Percentiles rank a stretch among this genome's conserved stretches.
phyloP scores from a whole-genome alignment of 2,329 filamentous ascomycete species.

The Apiospora kogelbergensis region DNA sequence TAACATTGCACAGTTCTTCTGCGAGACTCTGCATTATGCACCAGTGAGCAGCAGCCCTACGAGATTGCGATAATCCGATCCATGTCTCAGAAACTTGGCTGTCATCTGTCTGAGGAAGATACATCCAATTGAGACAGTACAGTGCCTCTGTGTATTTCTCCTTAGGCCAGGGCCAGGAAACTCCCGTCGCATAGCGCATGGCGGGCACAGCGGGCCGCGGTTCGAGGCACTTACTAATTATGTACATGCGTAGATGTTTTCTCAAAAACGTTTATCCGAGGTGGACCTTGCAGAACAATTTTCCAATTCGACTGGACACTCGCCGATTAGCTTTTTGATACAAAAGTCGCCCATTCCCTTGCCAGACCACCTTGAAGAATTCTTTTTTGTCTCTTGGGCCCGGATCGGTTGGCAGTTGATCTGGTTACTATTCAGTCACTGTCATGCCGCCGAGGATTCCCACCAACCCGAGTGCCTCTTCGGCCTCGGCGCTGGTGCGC shows the following conservation, averaged over 20 bases:
- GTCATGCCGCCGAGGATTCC: conserved; percentile 15
- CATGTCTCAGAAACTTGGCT: background rate
- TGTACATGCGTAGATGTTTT: background rate
- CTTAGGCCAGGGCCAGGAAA: background rate
- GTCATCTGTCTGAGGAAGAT: background rate
- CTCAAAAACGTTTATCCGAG: conserved; percentile 7
- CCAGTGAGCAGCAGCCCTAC: background rate
- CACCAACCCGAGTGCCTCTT: conserved; percentile 11
- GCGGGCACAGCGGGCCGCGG: background rate
- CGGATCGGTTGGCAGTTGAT: conserved; percentile 10
- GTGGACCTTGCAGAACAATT: background rate
- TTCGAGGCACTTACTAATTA: background rate
- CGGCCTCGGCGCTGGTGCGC: conserved; percentile 12
- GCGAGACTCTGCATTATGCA: background rate
- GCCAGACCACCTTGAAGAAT: background rate
- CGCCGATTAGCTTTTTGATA: background rate
- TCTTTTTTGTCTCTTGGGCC: conserved; percentile 6
- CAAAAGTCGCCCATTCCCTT: background rate
- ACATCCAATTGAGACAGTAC: background rate
- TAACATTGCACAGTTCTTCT: background rate
- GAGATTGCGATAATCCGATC: background rate
- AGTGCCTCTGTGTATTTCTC: background rate
- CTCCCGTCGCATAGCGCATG: background rate
- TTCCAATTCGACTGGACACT: background rate
- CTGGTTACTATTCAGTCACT: conserved; percentile 10